Conservation (phyloP, 1,284 basidiomycete genomes). For the Pseudomicrostroma phylloplanum region DNA sequence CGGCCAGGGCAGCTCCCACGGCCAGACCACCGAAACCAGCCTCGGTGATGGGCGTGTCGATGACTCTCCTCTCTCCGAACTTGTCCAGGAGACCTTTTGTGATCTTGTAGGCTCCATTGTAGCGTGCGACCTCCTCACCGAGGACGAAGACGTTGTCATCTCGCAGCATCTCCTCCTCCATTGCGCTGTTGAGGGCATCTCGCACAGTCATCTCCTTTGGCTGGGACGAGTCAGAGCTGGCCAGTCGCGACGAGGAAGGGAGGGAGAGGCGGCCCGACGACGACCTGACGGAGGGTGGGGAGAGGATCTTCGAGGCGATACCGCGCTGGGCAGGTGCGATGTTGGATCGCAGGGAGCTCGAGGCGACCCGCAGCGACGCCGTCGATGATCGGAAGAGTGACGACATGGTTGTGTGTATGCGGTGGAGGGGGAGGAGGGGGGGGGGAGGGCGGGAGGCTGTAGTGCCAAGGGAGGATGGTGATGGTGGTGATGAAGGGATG, state of each 20-base stretch:
- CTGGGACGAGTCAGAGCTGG: conserved; percentile 9
- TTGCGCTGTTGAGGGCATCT: conserved; percentile 92
- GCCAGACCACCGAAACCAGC: conserved; percentile 98
- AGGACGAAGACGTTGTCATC: conserved; percentile 93
- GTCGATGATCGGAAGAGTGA: no score
- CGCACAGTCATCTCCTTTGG: conserved; percentile 82
- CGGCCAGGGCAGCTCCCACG: conserved; percentile 86
- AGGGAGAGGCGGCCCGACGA: background rate
- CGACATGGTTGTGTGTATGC: no score
- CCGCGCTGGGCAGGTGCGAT: no score
- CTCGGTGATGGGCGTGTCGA: conserved; percentile 85
- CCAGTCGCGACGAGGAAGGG: background rate
- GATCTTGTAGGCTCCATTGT: conserved; percentile 16
- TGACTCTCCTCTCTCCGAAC: conserved; percentile 96
- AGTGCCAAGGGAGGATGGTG: no score
- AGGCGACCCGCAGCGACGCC: no score
- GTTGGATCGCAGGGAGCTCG: no score
- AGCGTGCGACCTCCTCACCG: conserved; percentile 97
- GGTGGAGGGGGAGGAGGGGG: no score
- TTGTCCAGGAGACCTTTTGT: conserved; percentile 88
- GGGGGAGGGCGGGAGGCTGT: no score
- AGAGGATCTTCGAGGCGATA: no score
- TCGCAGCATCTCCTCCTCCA: conserved; percentile 99
- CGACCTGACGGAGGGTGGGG: background rate
- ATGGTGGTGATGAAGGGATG: no score